phyloP scores from a whole-genome alignment of 208 protist genomes.

The Phytomonas francai region DNA sequence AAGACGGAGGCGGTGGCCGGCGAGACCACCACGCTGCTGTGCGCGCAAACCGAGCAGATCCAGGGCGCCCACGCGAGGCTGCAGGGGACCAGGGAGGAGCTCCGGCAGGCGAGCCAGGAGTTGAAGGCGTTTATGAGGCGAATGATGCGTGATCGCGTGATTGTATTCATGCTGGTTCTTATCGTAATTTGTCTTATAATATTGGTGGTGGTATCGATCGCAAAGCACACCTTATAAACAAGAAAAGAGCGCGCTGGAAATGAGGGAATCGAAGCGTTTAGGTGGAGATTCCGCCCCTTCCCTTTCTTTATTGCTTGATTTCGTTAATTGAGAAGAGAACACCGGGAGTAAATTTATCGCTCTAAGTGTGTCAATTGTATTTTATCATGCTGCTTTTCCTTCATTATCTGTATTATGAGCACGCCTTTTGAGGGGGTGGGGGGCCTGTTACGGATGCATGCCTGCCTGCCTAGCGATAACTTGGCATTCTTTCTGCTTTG shows the following conservation, averaged over 20 bases:
- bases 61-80: conserved; percentile 46
- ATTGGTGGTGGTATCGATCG: conserved; percentile 48
- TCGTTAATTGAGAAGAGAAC: no score
- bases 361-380: no score
- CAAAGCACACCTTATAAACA: conserved; percentile 26
- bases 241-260: conserved; percentile 12
- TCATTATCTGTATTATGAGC: no score
- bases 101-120: conserved; percentile 29
- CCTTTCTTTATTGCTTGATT: no score
- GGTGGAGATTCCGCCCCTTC: no score
- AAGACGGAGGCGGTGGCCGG: conserved; percentile 59
- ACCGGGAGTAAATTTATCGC: no score
- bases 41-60: conserved; percentile 70
- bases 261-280: background rate
- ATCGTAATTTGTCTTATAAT: conserved; percentile 78
- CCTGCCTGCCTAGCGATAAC: no score
- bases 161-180: conserved; percentile 72
- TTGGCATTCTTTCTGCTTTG: no score
- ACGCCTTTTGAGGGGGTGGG: no score
- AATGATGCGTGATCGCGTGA: conserved; percentile 78
- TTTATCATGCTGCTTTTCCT: no score
- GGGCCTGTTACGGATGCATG: no score
- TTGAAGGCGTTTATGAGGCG: conserved; percentile 65
- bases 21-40: conserved; percentile 54
- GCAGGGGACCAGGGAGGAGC: conserved; percentile 37